Evolutionary conservation across 2,329 filamentous ascomycete genomes (phyloP), one percentile per base, ranked within the genome.

Genomic region (Bipolaris cookei): DNA sequence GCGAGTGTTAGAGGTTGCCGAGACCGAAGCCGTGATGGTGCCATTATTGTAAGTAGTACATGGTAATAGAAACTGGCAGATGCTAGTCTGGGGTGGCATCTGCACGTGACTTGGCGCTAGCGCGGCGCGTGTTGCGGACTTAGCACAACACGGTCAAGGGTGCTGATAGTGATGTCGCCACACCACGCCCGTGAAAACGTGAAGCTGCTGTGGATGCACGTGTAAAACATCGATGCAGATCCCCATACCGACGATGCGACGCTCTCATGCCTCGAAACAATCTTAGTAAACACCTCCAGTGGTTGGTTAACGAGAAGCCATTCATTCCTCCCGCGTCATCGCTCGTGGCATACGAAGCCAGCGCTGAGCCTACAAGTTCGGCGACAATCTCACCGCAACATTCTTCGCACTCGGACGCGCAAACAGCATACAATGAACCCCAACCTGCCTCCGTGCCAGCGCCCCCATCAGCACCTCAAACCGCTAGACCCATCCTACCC

Each of bases 211-310:
- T 57, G 49, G 58, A 59, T 43, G 18, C 53, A 70, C 70, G 66
- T 63, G 64, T 64, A 58, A 52, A 65, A 48, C 51, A 61, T 60
- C 58, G 50, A 68, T 70, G 70, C 54, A 41, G 61, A 61, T 55
- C 43, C 44, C 21, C 5, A 45, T n/a, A 13, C 50, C 25, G 47
- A 72, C 49, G 48, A 72, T 73, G 73, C 65, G 59, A 65, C 65
- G 59, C 64, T 64, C 69, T 70, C 51, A 82, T 82, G 80, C 81
- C 80, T 76, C 65, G 69, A 64, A 76, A 83, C 69, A 83, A 83
- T 62, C 71, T 83, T 59, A 72, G 68, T 58, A 76, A 77, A 67
- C 80, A 83, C 63, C 72, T 83, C 59, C 73, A 73, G 59, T 83
- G 81, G 81, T 73, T 83, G 69, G 67, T 81, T 54, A 68, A 67